Conservation (phyloP, 768 basidiomycete species). For the Rhizopogon vinicolor region DNA sequence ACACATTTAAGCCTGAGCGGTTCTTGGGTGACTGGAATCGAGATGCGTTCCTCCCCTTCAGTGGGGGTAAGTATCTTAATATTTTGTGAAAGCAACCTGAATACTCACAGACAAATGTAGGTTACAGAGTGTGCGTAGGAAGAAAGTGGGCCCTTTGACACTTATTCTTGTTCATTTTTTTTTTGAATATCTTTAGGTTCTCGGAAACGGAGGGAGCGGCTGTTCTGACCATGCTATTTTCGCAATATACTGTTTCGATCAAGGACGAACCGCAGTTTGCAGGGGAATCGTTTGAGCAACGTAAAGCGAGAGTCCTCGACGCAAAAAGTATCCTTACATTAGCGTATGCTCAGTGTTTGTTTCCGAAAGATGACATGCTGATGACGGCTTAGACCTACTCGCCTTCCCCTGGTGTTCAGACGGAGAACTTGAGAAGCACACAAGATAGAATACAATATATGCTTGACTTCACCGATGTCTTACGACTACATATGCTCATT, state of each 20-base stretch:
- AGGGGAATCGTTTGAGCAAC: constrained; percentile 41
- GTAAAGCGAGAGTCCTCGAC: constrained; percentile 37
- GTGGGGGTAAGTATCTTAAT: constrained; percentile 29
- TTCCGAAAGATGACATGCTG: background rate
- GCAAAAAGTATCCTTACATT: constrained; percentile 34
- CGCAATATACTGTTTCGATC: constrained; percentile 41
- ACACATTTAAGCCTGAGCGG: constrained; percentile 34
- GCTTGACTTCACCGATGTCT: background rate
- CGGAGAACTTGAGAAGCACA: background rate
- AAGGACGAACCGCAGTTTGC: constrained; percentile 48
- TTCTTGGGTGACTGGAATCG: constrained; percentile 51
- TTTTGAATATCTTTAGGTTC: constrained; percentile 29
- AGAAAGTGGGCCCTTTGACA: constrained; percentile 27
- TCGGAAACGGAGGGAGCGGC: constrained; percentile 49
- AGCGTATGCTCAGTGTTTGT: constrained; percentile 32
- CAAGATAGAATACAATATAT: background rate
- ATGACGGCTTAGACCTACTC: constrained; percentile 1
- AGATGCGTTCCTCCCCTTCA: constrained; percentile 54
- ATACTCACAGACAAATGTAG: constrained; percentile 11
- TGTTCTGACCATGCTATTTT: constrained; percentile 44
- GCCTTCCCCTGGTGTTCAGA: constrained; percentile 6
- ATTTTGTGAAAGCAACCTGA: background rate
- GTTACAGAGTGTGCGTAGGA: constrained; percentile 41
- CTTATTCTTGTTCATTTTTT: background rate
- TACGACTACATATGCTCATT: constrained; percentile 7